Evolutionary conservation across 1,284 basidiomycete species (phyloP).

Genomic region (Trametes versicolor): DNA sequence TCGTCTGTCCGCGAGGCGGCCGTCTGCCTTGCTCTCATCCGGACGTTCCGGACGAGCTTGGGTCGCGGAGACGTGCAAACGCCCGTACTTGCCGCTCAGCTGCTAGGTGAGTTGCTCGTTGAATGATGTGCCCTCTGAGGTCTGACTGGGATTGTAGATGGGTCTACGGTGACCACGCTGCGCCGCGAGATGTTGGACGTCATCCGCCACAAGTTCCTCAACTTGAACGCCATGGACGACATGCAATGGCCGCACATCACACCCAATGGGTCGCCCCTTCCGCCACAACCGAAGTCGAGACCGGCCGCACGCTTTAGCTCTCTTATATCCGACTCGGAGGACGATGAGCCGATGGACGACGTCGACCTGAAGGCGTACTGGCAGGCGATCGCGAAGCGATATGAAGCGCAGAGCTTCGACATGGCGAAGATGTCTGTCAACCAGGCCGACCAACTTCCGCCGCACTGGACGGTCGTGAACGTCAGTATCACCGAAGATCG

Average conservation of each 20-base stretch:
- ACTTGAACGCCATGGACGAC: constrained; percentile 58
- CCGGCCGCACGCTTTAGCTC: constrained; percentile 29
- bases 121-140: background rate
- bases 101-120: constrained; percentile 65
- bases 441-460: constrained; percentile 65
- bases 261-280: constrained; percentile 51
- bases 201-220: constrained; percentile 71
- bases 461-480: constrained; percentile 87
- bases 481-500: constrained; percentile 87
- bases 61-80: constrained; percentile 63
- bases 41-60: constrained; percentile 82
- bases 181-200: constrained; percentile 82
- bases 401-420: constrained; percentile 58
- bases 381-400: constrained; percentile 62
- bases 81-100: constrained; percentile 64
- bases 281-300: constrained; percentile 37
- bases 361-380: constrained; percentile 64
- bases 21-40: constrained; percentile 74
- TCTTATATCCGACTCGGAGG: constrained; percentile 49
- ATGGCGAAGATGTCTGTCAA: constrained; percentile 49
- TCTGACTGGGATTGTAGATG: constrained; percentile 56
- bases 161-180: constrained; percentile 78
- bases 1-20: constrained; percentile 78
- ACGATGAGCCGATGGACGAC: constrained; percentile 48
- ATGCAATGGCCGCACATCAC: constrained; percentile 72